Base-by-base conservation (phyloP, 2,329 filamentous ascomycete genomes). In the Amesomyces nigricolor region DNA sequence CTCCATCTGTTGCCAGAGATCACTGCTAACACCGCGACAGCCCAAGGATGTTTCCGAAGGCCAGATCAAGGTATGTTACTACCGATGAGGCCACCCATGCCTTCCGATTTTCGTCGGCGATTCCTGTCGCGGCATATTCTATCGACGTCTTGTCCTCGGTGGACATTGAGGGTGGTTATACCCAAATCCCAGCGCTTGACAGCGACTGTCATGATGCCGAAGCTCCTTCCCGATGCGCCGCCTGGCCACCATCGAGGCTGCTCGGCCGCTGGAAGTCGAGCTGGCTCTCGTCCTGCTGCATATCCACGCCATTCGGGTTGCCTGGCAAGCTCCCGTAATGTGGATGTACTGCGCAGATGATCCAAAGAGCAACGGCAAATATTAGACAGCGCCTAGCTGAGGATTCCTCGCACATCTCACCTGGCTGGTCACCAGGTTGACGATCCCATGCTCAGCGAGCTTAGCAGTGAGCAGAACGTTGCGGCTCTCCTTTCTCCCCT, bases 31-130 rank as follows among this genome's bases (percentile, higher is more conserved):
- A 49, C 26, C 8, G 16, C 54, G 14, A 35, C 65, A 97, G 90
- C 94, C 94, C 73, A 86, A 87, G 79, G 94, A 99, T 85, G 91
- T 99, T 75, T 89, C 85, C 77, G 92, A 97, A 82, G 79, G 78
- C 78, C 89, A 95, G 86, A 95, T 99, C 79, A 97, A 99, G 94
- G 94, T 99, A 99, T 95, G 94, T 99, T 91, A 87, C 97, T 91
- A 88, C 91, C 85, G 80, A 83, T 87, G 79, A 86, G 86, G 85
- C 82, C 76, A 70, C 73, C 76, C 74, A 70, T 75, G 78, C 83
- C 78, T 81, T 80, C 72, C 83, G 84, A 83, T 80, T 86, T 84
- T 80, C 76, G 80, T 87, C 83, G 84, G 81, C 82, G 77, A 70
- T 76, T 71, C 64, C 30, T 68, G 65, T 66, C 55, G 55, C 67